These are phyloP conservation scores for Pythium myriotylum DNA, from an alignment of 352 stramenopile species.

Conservation along the genomic window DNA sequence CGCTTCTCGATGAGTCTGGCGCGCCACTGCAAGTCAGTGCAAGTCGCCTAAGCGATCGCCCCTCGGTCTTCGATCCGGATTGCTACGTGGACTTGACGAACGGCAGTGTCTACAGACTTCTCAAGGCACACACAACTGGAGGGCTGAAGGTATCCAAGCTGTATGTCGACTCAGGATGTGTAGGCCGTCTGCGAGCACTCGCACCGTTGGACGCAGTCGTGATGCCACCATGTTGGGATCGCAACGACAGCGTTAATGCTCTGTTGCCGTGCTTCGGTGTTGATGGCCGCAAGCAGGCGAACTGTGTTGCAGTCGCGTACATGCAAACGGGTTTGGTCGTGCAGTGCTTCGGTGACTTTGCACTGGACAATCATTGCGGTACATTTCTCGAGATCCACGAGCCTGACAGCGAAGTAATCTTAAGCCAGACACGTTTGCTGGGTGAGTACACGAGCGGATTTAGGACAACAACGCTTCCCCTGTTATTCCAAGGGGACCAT, in stretches of 20 bases:
- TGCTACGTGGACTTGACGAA: slow-evolving; percentile 67
- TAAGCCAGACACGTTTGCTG: slow-evolving; percentile 72
- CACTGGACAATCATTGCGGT: slow-evolving; percentile 78
- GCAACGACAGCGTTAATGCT: slow-evolving; percentile 76
- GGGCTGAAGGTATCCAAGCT: slow-evolving; percentile 50
- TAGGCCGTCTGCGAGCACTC: slow-evolving; percentile 52
- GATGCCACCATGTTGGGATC: slow-evolving; percentile 82
- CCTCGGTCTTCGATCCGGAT: slow-evolving; percentile 68
- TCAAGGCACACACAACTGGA: slow-evolving; percentile 48
- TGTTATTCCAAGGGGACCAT: slow-evolving; percentile 71
- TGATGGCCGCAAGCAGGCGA: slow-evolving; percentile 55
- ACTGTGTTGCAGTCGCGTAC: slow-evolving; percentile 79
- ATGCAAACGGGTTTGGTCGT: slow-evolving; percentile 81
- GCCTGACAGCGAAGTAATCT: slow-evolving; percentile 56
- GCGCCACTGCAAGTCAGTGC: slow-evolving; percentile 52
- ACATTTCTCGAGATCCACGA: slow-evolving; percentile 87
- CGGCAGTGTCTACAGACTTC: slow-evolving; percentile 54
- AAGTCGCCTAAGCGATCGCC: slow-evolving; percentile 70
- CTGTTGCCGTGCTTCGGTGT: slow-evolving; percentile 58
- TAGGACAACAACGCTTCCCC: slow-evolving; percentile 68
- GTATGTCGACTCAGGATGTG: slow-evolving; percentile 57
- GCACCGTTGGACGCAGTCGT: slow-evolving; percentile 49
- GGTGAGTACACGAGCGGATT: slow-evolving; percentile 77
- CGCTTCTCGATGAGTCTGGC: slow-evolving; percentile 70
- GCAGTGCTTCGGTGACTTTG: slow-evolving; percentile 69